Base-by-base conservation (phyloP, 257 asterid genomes). In the Penstemon newberryi region DNA sequence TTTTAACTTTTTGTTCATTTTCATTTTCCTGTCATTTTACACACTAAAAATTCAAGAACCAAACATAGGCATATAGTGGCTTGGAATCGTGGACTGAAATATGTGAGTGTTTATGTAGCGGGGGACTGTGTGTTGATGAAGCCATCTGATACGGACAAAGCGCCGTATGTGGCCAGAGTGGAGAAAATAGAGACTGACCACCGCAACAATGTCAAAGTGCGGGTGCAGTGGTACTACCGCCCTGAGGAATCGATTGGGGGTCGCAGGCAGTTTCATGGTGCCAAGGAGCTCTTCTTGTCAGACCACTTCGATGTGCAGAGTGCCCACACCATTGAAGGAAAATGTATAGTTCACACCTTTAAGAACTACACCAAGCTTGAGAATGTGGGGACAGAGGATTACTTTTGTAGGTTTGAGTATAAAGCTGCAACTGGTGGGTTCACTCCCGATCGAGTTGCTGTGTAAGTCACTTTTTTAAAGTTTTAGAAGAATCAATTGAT, bases 321-420 rank as follows among this genome's bases (percentile, higher is more conserved):
- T 80, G 95, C 92, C 39, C 84, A 88, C 78, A 85, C 95, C 11
- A 88, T 88, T 54, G 95, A 88, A 62, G 95, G 92, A 41, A 88
- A 82, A 77, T 88, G 95, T 79, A 78, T 63, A 1, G 90, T 88
- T 73, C 96, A 88, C 82, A 67, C 81, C 7, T 86, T 88, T 62
- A 84, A 82, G 76, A 80, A 76, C 85, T 88, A 88, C 74, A 84
- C 86, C 66, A 86, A 86, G 80, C 89, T 88, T 2, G 92, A 86
- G 69, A 80, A 86, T 74, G 96, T 88, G 56, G 96, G 90, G 46
- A 63, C 85, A 4, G 92, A 87, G 77, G 95, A 87, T 74, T 85
- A 85, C 71, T 87, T 81, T 56, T 81, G 85, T 67, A 67, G 89
- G 77, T 85, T 88, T 58, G 95, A 88, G 78, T 88, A 88, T 72